phyloP scores from a whole-genome alignment of 2,329 filamentous ascomycete species.

The Juglanconis oblonga region DNA sequence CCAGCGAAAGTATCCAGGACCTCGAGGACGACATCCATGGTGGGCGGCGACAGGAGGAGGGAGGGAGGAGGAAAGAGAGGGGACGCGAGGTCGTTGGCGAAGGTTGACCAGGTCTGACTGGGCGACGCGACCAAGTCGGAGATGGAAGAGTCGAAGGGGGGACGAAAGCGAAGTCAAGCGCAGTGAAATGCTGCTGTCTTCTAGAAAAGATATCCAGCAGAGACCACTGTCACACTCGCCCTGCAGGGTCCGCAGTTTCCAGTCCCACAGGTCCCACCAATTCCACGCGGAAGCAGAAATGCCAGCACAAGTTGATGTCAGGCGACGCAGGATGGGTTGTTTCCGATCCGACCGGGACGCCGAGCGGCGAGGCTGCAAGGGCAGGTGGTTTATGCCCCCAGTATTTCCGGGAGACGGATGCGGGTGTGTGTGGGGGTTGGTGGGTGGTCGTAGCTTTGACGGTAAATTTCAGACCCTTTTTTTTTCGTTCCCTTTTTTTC shows the following conservation, averaged over 20 bases:
- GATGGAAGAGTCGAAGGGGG: background rate
- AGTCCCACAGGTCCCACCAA: background rate
- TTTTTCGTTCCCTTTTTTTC: too few relatives aligned
- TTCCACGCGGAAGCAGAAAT: background rate
- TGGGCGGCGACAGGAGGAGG: conserved; percentile 25
- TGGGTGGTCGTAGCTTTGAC: too few relatives aligned
- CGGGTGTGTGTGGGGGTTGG: too few relatives aligned
- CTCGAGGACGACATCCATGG: conserved; percentile 92
- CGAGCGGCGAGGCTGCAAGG: too few relatives aligned
- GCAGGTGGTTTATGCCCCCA: too few relatives aligned
- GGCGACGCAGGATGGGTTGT: conserved; percentile 3
- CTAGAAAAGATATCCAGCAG: conserved; percentile 9
- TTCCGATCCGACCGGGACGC: conserved; percentile 3
- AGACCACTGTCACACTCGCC: background rate
- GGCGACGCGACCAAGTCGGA: background rate
- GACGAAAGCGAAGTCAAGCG: background rate
- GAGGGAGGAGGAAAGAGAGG: background rate
- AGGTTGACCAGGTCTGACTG: background rate
- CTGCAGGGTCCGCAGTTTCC: background rate
- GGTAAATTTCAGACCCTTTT: too few relatives aligned
- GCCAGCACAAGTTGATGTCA: background rate
- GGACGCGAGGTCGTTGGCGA: background rate
- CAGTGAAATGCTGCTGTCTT: background rate
- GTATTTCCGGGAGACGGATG: too few relatives aligned
- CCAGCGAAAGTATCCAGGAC: conserved; percentile 76